A percentile compares a stretch with the other conserved stretches of the same genome.
phyloP scores from a whole-genome alignment of 192 early-diverging fungal genomes.

The Kappamyces sp. region DNA sequence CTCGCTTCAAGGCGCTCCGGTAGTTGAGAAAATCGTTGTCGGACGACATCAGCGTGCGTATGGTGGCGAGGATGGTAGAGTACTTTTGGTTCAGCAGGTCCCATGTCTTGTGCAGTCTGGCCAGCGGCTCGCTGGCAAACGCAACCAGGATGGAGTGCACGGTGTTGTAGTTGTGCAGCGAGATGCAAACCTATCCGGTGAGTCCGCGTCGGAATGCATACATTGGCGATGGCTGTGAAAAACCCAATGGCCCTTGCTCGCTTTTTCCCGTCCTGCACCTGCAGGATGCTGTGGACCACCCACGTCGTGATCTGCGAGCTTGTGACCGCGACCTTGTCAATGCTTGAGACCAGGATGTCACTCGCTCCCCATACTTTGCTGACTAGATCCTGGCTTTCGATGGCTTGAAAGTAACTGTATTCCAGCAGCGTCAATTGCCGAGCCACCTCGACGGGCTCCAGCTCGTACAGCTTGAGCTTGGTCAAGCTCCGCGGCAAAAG shows the following conservation, averaged over 20 bases:
- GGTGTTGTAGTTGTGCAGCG: slow-evolving; percentile 91
- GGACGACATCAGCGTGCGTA: slow-evolving; percentile 72
- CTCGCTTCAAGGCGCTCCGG: slow-evolving; percentile 71
- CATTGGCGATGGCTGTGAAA: slow-evolving; percentile 48
- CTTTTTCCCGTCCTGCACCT: slow-evolving; percentile 53
- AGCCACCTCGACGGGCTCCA: slow-evolving; percentile 88
- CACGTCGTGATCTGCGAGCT: slow-evolving; percentile 68
- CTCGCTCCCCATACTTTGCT: slow-evolving; percentile 79
- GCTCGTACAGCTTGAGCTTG: slow-evolving; percentile 73
- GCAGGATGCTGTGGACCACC: slow-evolving; percentile 78
- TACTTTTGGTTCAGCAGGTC: slow-evolving; percentile 36
- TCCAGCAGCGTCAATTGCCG: slow-evolving; percentile 95
- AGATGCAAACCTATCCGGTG: slow-evolving; percentile 56
- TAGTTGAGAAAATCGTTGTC: slow-evolving; percentile 78
- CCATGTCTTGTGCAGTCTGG: slow-evolving; percentile 88
- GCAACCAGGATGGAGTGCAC: slow-evolving; percentile 86
- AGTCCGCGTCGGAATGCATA: slow-evolving; percentile 11
- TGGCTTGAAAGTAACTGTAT: slow-evolving; percentile 69
- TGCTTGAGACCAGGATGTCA: slow-evolving; percentile 16
- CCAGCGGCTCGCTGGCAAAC: slow-evolving; percentile 80
- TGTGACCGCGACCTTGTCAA: slow-evolving; percentile 13
- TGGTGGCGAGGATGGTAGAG: slow-evolving; percentile 32
- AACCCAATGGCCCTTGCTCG: slow-evolving; percentile 35
- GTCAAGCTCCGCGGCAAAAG: slow-evolving; percentile 75
- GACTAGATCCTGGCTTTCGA: slow-evolving; percentile 84